Conservation (phyloP, 2,329 filamentous ascomycete species). For the Didymella keratinophila region DNA sequence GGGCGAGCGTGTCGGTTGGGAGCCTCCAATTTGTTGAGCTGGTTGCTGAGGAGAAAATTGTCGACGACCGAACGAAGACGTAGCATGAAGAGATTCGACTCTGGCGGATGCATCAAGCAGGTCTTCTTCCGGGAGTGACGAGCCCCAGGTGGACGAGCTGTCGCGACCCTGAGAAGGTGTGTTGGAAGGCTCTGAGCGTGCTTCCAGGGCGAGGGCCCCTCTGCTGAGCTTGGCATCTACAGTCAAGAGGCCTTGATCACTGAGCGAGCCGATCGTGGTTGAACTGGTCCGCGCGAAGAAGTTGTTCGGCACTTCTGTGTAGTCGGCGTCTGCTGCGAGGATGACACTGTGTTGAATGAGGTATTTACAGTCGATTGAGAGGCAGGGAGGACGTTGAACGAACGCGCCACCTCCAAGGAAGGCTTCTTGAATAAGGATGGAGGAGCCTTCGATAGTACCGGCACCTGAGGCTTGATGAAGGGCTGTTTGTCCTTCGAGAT, state of each 20-base stretch:
- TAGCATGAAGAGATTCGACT: slow-evolving; percentile 17
- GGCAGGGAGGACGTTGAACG: slow-evolving; percentile 24
- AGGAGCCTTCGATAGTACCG: not conserved
- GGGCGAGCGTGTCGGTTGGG: slow-evolving; percentile 2
- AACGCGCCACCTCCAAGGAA: slow-evolving; percentile 29
- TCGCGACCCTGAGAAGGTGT: slow-evolving; percentile 25
- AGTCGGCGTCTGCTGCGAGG: slow-evolving; percentile 33
- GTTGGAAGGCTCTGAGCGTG: slow-evolving; percentile 7
- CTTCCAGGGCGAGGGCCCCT: slow-evolving; percentile 9
- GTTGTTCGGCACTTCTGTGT: not conserved
- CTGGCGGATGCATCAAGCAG: slow-evolving; percentile 24
- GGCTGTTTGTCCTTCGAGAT: slow-evolving; percentile 38
- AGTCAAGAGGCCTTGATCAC: slow-evolving; percentile 25
- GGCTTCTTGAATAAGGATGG: slow-evolving; percentile 35
- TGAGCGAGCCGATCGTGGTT: slow-evolving; percentile 29
- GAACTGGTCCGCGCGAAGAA: slow-evolving; percentile 29
- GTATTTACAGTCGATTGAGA: slow-evolving; percentile 30
- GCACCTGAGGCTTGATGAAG: slow-evolving; percentile 7
- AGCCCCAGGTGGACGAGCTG: slow-evolving; percentile 39
- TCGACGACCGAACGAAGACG: not conserved
- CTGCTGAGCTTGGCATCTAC: slow-evolving; percentile 17
- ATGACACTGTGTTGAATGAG: slow-evolving; percentile 35
- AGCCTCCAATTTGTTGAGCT: not conserved
- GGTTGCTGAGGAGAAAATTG: not conserved
- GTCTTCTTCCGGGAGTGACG: slow-evolving; percentile 33